phyloP scores from a whole-genome alignment of 805 yeast species.

The Candida khao-thaluensis region DNA sequence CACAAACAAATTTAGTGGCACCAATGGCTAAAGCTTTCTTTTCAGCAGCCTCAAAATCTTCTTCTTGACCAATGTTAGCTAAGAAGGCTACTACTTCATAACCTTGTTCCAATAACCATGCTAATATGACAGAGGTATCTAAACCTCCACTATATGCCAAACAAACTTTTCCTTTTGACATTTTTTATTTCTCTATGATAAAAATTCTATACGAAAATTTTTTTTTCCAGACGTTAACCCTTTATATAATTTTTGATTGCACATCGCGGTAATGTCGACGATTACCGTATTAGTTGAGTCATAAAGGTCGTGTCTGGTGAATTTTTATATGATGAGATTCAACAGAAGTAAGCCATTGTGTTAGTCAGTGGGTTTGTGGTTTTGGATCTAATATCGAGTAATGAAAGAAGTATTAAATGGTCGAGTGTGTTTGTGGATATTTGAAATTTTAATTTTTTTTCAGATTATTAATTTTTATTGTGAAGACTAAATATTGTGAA shows the following conservation, averaged over 20 bases:
- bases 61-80: constrained; percentile 99
- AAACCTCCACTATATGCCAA: constrained; percentile 99
- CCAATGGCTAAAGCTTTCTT: constrained; percentile 95
- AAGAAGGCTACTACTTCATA: constrained; percentile 97
- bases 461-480: too few relatives aligned
- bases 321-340: too few relatives aligned
- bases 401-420: too few relatives aligned
- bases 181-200: constrained; percentile 28
- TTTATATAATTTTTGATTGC: constrained; percentile 19
- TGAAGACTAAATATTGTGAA: too few relatives aligned
- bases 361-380: too few relatives aligned
- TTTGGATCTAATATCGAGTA: too few relatives aligned
- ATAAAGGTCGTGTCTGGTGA: constrained; percentile 4
- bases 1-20: constrained; percentile 92
- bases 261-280: constrained; percentile 27
- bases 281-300: constrained; percentile 15
- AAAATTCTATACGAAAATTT: constrained; percentile 13
- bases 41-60: constrained; percentile 96
- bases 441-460: too few relatives aligned
- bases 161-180: constrained; percentile 99
- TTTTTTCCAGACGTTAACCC: neutral
- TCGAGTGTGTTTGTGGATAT: too few relatives aligned
- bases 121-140: constrained; percentile 95
- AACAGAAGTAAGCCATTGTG: too few relatives aligned
- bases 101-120: constrained; percentile 97